A percentile compares a stretch with the other conserved stretches of the same genome.
Evolutionary conservation across 352 stramenopile genomes (phyloP).

Genomic region (Pythium sukuiense): DNA sequence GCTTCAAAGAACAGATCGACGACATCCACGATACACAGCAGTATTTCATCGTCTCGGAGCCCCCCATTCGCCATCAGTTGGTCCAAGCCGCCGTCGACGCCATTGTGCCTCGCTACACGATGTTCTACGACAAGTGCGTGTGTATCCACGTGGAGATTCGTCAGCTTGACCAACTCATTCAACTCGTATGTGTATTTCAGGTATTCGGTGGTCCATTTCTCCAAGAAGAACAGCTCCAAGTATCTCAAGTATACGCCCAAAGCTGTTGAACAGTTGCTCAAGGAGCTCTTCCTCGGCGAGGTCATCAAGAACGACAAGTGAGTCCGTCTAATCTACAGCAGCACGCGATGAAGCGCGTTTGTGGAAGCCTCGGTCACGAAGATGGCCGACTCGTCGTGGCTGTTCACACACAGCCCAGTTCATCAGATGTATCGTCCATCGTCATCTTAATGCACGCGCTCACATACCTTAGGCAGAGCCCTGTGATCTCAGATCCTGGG

Average conservation of each 20-base stretch:
- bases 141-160: background rate
- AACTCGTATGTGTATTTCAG: conserved; percentile 25
- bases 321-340: conserved; percentile 20
- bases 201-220: conserved; percentile 91
- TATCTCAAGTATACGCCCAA: conserved; percentile 90
- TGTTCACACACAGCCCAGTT: conserved; percentile 14
- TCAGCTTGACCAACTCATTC: background rate
- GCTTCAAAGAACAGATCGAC: conserved; percentile 74
- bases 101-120: conserved; percentile 88
- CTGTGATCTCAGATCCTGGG: conserved; percentile 71
- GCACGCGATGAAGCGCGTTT: conserved; percentile 63
- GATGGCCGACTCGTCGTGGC: conserved; percentile 51
- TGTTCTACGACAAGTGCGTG: conserved; percentile 89
- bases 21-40: conserved; percentile 68
- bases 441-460: background rate
- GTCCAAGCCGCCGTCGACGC: conserved; percentile 81
- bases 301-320: conserved; percentile 24
- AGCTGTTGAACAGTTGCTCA: conserved; percentile 79
- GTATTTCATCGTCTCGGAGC: conserved; percentile 85
- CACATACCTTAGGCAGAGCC: conserved; percentile 64
- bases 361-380: conserved; percentile 79
- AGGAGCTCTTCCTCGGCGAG: conserved; percentile 79
- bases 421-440: background rate
- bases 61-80: conserved; percentile 79
- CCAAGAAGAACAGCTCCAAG: conserved; percentile 89